Conservation (phyloP, 2,329 filamentous ascomycete species). For the Trichoderma brevicompactum region DNA sequence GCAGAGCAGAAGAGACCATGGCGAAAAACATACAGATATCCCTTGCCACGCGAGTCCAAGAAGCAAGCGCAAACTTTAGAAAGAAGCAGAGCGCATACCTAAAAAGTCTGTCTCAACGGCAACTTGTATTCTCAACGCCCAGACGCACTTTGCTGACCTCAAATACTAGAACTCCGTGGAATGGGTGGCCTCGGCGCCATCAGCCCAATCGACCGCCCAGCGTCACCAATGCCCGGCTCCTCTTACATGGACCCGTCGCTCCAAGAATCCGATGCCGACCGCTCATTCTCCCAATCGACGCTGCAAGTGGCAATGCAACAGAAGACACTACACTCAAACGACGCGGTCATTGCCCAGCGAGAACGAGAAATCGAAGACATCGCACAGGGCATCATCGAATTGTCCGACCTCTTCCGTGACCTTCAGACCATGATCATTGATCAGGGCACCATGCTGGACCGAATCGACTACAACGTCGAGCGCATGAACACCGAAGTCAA, state of each 20-base stretch:
- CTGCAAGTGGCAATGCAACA: constrained; percentile 77
- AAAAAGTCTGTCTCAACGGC: constrained; percentile 67
- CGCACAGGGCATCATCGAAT: constrained; percentile 94
- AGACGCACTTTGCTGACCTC: constrained; percentile 13
- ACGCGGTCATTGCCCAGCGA: constrained; percentile 83
- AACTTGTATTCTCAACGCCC: not conserved
- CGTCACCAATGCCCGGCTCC: constrained; percentile 54
- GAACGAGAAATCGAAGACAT: constrained; percentile 98
- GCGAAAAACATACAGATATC: constrained; percentile 94
- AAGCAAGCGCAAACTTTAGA: constrained; percentile 87
- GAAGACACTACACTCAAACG: constrained; percentile 72
- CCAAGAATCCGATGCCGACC: constrained; percentile 91
- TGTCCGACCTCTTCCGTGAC: constrained; percentile 96
- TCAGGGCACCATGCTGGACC: constrained; percentile 86
- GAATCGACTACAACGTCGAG: constrained; percentile 98
- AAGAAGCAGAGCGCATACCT: constrained; percentile 98
- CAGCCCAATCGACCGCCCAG: constrained; percentile 55
- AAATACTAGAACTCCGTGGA: constrained; percentile 68
- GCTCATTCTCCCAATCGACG: constrained; percentile 87
- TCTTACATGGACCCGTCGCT: constrained; percentile 82
- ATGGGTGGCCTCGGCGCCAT: constrained; percentile 64
- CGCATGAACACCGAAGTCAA: constrained; percentile 93
- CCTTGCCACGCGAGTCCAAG: constrained; percentile 84
- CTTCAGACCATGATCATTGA: constrained; percentile 95
- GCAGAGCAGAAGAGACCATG: constrained; percentile 89